phyloP scores from a whole-genome alignment of 495 filamentous ascomycete species.

The Cladorrhinum samala region DNA sequence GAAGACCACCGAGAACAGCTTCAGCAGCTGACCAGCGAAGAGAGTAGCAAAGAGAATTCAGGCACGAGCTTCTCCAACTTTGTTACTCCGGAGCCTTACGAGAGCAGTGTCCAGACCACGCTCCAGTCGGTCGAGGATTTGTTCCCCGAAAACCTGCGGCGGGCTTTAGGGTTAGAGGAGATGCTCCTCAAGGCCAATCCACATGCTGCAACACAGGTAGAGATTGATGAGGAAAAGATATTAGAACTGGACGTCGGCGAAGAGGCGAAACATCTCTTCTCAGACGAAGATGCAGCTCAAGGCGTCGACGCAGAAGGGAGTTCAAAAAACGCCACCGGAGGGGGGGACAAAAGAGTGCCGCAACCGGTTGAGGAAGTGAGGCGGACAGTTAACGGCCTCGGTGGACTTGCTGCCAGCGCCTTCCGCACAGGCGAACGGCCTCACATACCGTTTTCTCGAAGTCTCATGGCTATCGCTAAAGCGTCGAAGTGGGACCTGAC shows the following conservation, averaged over 20 bases:
- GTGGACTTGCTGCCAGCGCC: slow-evolving; percentile 21
- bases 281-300: slow-evolving; percentile 54
- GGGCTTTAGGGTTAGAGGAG: slow-evolving; percentile 37
- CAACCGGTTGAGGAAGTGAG: slow-evolving; percentile 1
- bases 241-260: slow-evolving; percentile 33
- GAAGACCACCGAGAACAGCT: slow-evolving; percentile 69
- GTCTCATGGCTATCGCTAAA: slow-evolving; percentile 4
- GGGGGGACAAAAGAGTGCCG: no score
- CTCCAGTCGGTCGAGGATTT: slow-evolving; percentile 83
- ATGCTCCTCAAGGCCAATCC: slow-evolving; percentile 18
- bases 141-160: slow-evolving; percentile 59
- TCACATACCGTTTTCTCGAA: slow-evolving; percentile 9
- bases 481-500: slow-evolving; percentile 4
- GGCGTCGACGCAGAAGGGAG: slow-evolving; percentile 26
- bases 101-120: slow-evolving; percentile 60
- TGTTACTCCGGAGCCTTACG: slow-evolving; percentile 45
- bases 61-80: slow-evolving; percentile 57
- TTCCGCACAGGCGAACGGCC: slow-evolving; percentile 15
- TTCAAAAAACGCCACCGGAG: no score
- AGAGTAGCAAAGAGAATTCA: slow-evolving; percentile 46
- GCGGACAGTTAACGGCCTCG: slow-evolving; percentile 9
- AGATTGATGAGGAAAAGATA: slow-evolving; percentile 43
- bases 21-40: slow-evolving; percentile 53
- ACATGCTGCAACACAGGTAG: slow-evolving; percentile 27
- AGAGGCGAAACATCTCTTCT: slow-evolving; percentile 37